phyloP scores from a whole-genome alignment of 1,284 basidiomycete species.

The Phellopilus nigrolimitatus region DNA sequence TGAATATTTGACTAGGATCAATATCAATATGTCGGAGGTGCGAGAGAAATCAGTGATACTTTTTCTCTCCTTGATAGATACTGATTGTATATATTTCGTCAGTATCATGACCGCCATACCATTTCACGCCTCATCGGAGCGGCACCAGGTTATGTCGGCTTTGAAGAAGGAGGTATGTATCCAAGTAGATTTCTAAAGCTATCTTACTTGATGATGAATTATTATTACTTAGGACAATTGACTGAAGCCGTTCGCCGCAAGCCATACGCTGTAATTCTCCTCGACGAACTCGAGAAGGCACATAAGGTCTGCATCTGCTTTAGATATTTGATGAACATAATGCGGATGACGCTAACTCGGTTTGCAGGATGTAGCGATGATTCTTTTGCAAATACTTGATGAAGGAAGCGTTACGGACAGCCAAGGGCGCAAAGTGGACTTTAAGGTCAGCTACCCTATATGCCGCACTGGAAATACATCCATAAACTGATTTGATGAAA shows the following conservation, averaged over 20 bases:
- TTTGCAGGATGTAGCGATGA: constrained; percentile 77
- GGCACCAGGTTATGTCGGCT: constrained; percentile 90
- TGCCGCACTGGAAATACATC: background rate
- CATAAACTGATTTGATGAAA: constrained; percentile 14
- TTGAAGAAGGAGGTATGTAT: constrained; percentile 75
- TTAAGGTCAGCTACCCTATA: constrained; percentile 48
- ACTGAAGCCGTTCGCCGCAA: constrained; percentile 84
- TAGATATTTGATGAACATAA: background rate
- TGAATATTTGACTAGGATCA: constrained; percentile 49
- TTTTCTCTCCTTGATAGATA: background rate
- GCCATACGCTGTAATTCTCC: constrained; percentile 75
- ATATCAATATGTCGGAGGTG: constrained; percentile 85
- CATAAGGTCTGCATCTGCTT: constrained; percentile 50
- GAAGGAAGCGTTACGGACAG: constrained; percentile 89
- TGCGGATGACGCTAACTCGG: constrained; percentile 12
- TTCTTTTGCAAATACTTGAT: constrained; percentile 88
- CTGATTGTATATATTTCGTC: background rate
- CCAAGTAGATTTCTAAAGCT: background rate
- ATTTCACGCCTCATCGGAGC: constrained; percentile 88
- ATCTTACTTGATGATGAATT: background rate
- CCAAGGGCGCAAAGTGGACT: constrained; percentile 73
- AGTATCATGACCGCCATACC: constrained; percentile 87
- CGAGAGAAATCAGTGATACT: background rate
- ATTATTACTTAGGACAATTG: constrained; percentile 52
- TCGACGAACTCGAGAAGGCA: constrained; percentile 91